Evolutionary conservation across 306 rosid species (phyloP), one percentile per base, ranked within the genome.

Genomic region (Astragalus glycyphyllos): DNA sequence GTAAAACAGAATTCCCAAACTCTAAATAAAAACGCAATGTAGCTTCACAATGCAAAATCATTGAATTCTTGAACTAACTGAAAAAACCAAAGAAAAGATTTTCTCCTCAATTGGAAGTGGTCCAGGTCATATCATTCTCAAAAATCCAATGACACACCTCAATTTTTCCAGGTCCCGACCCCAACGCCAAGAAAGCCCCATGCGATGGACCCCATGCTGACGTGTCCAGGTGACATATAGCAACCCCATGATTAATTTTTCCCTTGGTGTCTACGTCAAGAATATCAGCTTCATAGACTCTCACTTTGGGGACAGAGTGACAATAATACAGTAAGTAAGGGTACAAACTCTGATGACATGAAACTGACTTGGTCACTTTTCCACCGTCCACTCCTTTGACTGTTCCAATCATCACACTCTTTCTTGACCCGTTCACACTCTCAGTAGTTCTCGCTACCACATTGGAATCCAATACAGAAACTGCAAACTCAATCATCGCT

Each of bases 281-380:
- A 26, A 94, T 86, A 7, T 94, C 96, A 11, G 82, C 95, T 48
- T 81, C 95, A 34, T 94, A 90, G 0, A 89, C 89, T 11, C 95
- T 81, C 50, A 90, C 97, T 35, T 75, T 62, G 0, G 97, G 98
- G 2, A 89, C 96, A 1, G 89, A 85, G 86, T 94, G 98, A 46
- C 98, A 94, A 35, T 94, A 94, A 65, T 90, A 94, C 46, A 94
- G 40, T 48, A 94, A 61, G 68, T 94, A 89, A 10, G 98, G 96
- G 86, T 88, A 94, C 82, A 94, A 26, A 61, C 89, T 88, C 46
- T 89, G 98, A 62, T 94, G 97, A 77, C 98, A 94, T 0, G 98
- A 94, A 0, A 94, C 97, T 0, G 97, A 87, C 38, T 86, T 41
- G 0, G 88, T 90, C 63, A 87, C 85, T 31, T 77, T 31, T 58